Base-by-base conservation (phyloP, 148 eudicot genomes). In the Diospyros kaki region DNA sequence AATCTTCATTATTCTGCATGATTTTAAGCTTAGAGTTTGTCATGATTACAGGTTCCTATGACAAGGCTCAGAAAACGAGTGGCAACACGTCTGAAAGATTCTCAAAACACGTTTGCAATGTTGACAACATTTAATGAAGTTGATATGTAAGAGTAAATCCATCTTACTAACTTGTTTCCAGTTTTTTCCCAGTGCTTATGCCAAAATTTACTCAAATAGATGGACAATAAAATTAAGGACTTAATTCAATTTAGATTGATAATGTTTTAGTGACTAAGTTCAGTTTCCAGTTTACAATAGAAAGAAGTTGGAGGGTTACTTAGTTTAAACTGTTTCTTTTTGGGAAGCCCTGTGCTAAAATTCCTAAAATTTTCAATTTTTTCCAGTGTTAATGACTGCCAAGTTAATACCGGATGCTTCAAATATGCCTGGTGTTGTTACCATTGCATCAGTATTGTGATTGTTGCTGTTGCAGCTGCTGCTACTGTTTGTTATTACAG, bases 71-170 rank as follows among this genome's bases (percentile, higher is more conserved):
- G 98, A 75, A 94, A 94, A 81, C 81, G 98, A 74, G 98, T 94
- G 70, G 98, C 98, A 38, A 86, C 92, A 13, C 95, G 98, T 69
- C 78, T 94, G 85, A 92, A 94, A 75, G 98, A 94, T 73, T 90
- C 98, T 75, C 97, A 94, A 61, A 94, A 94, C 80, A 94, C 98
- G 12, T 94, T 92, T 88, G 98, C 98, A 39, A 6, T 94, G 92
- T 76, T 94, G 84, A 92, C 98, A 17, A 94, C 98, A 9, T 94
- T 94, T 58, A 94, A 94, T 80, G 98, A 94, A 85, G 89, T 94
- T 63, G 97, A 94, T 64, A 94, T 94, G 98, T 92, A 86, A 83
- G 98, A 76, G 69, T 58, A 60, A 60, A 64, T 51, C 44, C 44
- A 50, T 38, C 13, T 42, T 68, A 1, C 0, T 66, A 15, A 8